phyloP scores from a whole-genome alignment of 192 early-diverging fungal genomes.

The Coemansia erecta region DNA sequence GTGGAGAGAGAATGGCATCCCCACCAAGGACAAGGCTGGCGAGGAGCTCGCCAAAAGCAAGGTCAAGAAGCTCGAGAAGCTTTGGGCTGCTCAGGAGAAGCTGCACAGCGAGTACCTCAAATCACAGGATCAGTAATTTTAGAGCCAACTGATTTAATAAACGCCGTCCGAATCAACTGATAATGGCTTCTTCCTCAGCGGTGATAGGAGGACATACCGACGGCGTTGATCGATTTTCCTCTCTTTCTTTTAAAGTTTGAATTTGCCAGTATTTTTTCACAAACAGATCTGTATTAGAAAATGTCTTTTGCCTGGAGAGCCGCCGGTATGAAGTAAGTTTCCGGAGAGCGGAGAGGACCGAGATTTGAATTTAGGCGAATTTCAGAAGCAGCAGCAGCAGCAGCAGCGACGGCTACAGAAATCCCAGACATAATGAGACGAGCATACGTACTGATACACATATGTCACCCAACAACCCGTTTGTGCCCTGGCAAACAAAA shows the following conservation, averaged over 20 bases:
- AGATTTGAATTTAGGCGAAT: not conserved
- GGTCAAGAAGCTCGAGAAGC: constrained; percentile 86
- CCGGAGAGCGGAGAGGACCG: not conserved
- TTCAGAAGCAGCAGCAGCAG: not conserved
- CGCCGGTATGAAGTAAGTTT: constrained; percentile 51
- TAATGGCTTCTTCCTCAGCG: not conserved
- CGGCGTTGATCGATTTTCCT: not conserved
- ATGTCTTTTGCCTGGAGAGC: constrained; percentile 52
- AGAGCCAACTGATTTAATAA: not conserved
- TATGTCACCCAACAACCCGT: too few relatives aligned
- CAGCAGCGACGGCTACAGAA: too few relatives aligned
- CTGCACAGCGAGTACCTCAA: constrained; percentile 81
- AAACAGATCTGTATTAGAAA: constrained; percentile 1
- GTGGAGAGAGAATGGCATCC: constrained; percentile 86
- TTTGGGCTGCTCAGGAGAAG: constrained; percentile 82
- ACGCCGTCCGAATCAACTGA: not conserved
- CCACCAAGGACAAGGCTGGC: constrained; percentile 79
- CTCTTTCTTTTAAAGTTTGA: constrained; percentile 1
- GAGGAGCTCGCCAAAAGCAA: constrained; percentile 80
- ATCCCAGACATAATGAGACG: too few relatives aligned
- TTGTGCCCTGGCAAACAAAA: too few relatives aligned
- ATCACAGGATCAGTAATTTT: constrained; percentile 5
- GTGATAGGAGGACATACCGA: not conserved
- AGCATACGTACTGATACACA: not conserved
- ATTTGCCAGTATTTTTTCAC: not conserved